These are phyloP conservation scores for Chalaropsis thielavioides DNA, from an alignment of 2,329 filamentous ascomycete genomes.

Conservation along the genomic window DNA sequence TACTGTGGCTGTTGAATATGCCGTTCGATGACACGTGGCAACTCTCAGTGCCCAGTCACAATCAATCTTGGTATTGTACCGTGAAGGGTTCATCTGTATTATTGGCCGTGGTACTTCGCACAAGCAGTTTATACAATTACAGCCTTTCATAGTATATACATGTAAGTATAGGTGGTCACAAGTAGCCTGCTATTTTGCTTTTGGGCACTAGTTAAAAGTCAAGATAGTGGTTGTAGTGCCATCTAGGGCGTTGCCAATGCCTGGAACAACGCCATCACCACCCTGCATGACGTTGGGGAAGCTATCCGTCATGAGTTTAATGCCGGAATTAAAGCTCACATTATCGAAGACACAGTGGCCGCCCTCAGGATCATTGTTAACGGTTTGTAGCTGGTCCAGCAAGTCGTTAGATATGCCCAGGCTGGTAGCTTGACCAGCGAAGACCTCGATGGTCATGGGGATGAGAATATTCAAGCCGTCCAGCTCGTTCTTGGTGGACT, in stretches of 20 bases:
- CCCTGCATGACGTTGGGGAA: constrained; percentile 36
- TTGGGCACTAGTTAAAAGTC: not conserved
- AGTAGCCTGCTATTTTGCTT: not conserved
- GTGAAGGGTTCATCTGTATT: too few relatives aligned
- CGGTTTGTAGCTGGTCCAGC: constrained; percentile 39
- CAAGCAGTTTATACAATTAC: too few relatives aligned
- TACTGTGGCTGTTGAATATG: too few relatives aligned
- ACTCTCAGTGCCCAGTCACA: too few relatives aligned
- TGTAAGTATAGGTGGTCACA: not conserved
- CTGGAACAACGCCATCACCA: constrained; percentile 34
- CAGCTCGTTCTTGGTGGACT: constrained; percentile 40
- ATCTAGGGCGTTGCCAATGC: constrained; percentile 35
- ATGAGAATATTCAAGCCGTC: constrained; percentile 29
- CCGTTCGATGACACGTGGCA: too few relatives aligned
- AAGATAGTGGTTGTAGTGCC: constrained; percentile 20
- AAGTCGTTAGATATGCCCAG: constrained; percentile 31
- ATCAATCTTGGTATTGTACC: too few relatives aligned
- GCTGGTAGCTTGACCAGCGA: constrained; percentile 26
- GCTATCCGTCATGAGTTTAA: constrained; percentile 41
- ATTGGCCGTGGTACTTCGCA: too few relatives aligned
- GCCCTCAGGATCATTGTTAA: constrained; percentile 40
- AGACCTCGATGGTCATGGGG: constrained; percentile 35
- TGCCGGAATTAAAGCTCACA: constrained; percentile 38
- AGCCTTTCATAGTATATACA: too few relatives aligned
- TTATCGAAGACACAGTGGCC: constrained; percentile 46